phyloP scores from a whole-genome alignment of 345 rosid species.

The Rhizophora mangle region DNA sequence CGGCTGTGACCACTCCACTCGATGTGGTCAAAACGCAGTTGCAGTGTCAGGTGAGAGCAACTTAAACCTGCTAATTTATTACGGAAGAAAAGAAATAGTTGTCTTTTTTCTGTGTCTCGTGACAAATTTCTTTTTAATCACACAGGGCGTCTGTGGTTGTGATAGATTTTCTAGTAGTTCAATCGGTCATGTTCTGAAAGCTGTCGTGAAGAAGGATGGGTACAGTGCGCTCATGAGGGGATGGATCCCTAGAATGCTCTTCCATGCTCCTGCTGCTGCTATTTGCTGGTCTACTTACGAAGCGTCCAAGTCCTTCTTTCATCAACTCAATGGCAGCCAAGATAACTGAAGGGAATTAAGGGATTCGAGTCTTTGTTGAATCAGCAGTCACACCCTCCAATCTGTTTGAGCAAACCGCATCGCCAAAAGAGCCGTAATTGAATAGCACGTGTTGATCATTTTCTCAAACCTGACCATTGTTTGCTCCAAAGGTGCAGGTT shows the following conservation, averaged over 20 bases:
- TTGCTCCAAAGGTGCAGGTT: no score
- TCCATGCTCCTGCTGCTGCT: constrained; percentile 77
- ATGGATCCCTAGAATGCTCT: constrained; percentile 66
- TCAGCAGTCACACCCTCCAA: no score
- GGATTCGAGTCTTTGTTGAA: no score
- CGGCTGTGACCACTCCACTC: constrained; percentile 27
- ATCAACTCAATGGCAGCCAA: constrained; percentile 5
- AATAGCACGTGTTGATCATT: no score
- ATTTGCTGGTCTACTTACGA: constrained; percentile 77
- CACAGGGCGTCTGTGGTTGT: constrained; percentile 49
- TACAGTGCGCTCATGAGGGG: constrained; percentile 62
- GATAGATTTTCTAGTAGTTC: constrained; percentile 39
- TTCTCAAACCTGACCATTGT: no score
- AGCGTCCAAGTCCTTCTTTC: constrained; percentile 56
- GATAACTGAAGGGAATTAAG: neutral
- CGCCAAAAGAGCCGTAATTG: no score
- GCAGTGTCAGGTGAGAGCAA: constrained; percentile 23
- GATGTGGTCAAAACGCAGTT: constrained; percentile 31
- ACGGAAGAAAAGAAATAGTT: no score
- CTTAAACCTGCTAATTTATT: neutral
- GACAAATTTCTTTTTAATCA: neutral
- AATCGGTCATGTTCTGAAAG: constrained; percentile 40
- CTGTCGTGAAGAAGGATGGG: constrained; percentile 51
- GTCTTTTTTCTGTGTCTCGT: neutral
- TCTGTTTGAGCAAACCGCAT: no score